Conservation (phyloP, 1,284 basidiomycete species). For the Moesziomyces globuligerus region DNA sequence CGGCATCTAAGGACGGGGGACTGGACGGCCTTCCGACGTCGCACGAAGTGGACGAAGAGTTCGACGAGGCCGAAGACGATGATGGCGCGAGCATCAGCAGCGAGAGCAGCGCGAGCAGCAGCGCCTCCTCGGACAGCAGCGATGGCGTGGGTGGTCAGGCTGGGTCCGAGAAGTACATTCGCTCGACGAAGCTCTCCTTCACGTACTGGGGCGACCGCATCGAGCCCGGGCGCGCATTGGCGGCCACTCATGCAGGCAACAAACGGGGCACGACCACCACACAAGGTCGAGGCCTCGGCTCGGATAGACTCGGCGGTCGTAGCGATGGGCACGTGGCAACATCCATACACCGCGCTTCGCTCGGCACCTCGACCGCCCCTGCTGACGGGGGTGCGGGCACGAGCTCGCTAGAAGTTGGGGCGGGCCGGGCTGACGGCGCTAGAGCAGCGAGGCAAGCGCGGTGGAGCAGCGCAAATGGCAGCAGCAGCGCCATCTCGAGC, state of each 20-base stretch:
- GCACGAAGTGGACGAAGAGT: constrained; percentile 50
- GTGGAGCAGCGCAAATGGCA: constrained; percentile 8
- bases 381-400: neutral
- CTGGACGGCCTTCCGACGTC: constrained; percentile 35
- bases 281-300: neutral
- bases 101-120: constrained; percentile 13
- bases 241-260: constrained; percentile 5
- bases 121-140: constrained; percentile 33
- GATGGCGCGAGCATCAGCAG: constrained; percentile 26
- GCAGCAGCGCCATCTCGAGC: neutral
- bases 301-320: neutral
- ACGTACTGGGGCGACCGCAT: constrained; percentile 57
- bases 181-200: constrained; percentile 57
- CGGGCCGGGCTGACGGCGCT: neutral
- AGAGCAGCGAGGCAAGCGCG: constrained; percentile 8
- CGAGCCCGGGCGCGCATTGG: constrained; percentile 36
- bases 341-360: neutral
- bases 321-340: neutral
- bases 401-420: neutral
- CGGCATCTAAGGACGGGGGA: constrained; percentile 7
- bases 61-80: constrained; percentile 34
- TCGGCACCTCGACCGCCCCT: constrained; percentile 12
- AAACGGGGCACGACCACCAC: neutral
- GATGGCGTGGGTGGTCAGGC: constrained; percentile 43
- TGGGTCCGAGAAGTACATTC: constrained; percentile 47